Conservation (phyloP, 2,329 filamentous ascomycete genomes). For the Aspergillus sp. region DNA sequence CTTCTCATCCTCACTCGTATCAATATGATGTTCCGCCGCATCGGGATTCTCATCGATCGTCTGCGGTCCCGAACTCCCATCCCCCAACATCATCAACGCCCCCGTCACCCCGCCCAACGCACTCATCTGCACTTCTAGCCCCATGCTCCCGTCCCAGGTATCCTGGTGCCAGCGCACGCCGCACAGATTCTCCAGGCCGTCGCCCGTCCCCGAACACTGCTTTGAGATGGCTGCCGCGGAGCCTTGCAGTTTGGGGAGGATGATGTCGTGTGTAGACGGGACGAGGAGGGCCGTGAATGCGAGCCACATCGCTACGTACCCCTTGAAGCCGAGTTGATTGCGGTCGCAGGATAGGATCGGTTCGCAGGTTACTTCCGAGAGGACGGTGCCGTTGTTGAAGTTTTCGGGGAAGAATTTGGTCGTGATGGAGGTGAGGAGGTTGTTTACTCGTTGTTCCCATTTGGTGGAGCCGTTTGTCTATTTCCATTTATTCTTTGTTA, state of each 20-base stretch:
- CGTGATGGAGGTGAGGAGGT: conserved; percentile 52
- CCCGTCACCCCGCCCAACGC: conserved; percentile 28
- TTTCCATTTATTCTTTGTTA: not conserved
- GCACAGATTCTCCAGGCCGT: conserved; percentile 60
- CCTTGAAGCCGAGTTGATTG: conserved; percentile 73
- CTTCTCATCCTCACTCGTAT: conserved; percentile 11
- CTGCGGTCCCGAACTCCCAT: conserved; percentile 32
- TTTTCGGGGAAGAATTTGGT: conserved; percentile 52
- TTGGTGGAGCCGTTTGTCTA: conserved; percentile 38
- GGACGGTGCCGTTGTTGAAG: conserved; percentile 49
- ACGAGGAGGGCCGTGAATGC: conserved; percentile 61
- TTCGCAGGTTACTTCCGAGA: conserved; percentile 69
- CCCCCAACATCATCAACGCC: no score
- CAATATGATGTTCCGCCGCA: conserved; percentile 31
- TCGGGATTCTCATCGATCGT: conserved; percentile 45
- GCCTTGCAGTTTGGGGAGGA: conserved; percentile 58
- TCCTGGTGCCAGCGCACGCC: conserved; percentile 39
- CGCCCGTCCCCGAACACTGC: conserved; percentile 55
- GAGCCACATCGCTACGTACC: conserved; percentile 67
- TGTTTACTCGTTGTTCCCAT: conserved; percentile 59
- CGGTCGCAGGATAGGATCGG: conserved; percentile 60
- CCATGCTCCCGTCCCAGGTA: conserved; percentile 35
- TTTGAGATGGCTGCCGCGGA: conserved; percentile 61
- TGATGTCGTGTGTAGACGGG: conserved; percentile 55
- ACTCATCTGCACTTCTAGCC: conserved; percentile 39